Base-by-base conservation (phyloP, 2,329 filamentous ascomycete genomes). In the Ophiostoma ips region DNA sequence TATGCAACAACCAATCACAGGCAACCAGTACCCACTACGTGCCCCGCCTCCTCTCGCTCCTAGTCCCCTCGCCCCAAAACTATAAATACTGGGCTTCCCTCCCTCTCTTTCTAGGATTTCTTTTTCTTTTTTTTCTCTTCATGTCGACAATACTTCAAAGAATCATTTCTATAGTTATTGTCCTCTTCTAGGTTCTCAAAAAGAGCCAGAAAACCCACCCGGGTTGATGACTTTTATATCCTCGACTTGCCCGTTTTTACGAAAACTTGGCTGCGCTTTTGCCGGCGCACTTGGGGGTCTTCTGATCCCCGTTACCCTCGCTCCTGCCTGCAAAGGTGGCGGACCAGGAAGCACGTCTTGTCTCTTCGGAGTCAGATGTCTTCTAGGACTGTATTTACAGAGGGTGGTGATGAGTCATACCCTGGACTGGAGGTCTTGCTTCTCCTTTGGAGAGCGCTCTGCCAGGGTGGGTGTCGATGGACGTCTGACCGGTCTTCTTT, bases 121-220 rank as follows among this genome's bases (percentile, higher is more conserved):
- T 35, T 58, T 60, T 61, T 68, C 7, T 64, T 69, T 66, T 65
- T 71, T 71, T 71, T 68, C 71, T 76, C 67, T 67, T 72, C 65
- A 76, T 68, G 72, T 74, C 74, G 75, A 78, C 73, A 76, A 77
- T 76, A 76, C 72, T 75, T 75, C 68, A 76, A 69, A 87, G 85
- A 89, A 90, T 90, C 86, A 87, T 86, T 94, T 94, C 84, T 94
- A 89, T 88, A 95, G 87, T 89, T 82, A 76, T 86, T 81, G 81
- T 88, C 84, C 77, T 75, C 76, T 81, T 87, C 85, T 92, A 83
- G 87, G 81, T 83, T 90, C 79, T 80, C 79, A 77, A 88, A 77
- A 84, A 75, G 76, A 94, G 88, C 85, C 79, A 87, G 84, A 90
- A 83, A 87, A 78, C 80, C 80, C 79, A 90, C 81, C 84, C 86